Conservation (phyloP, 345 rosid genomes). For the Linum trigynum region DNA sequence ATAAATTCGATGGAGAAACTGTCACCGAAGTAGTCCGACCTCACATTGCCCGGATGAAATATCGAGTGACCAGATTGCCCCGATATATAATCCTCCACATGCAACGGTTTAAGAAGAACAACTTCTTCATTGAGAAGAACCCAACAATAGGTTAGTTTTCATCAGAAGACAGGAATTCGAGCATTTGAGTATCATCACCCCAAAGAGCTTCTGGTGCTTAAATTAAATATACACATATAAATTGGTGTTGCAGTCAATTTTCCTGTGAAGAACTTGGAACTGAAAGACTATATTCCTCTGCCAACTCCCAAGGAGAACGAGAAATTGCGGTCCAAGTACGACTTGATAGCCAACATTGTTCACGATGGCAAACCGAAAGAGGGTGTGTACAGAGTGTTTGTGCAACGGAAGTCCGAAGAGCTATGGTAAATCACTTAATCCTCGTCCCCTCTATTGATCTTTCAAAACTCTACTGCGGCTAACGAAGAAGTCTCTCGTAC, state of each 20-base stretch:
- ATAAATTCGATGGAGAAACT: too few species aligned
- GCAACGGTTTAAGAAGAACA: too few species aligned
- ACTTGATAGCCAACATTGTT: slow-evolving; percentile 81
- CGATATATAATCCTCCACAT: slow-evolving; percentile 71
- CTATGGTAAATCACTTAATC: slow-evolving; percentile 29
- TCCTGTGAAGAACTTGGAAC: too few species aligned
- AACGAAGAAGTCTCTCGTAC: slow-evolving; percentile 7
- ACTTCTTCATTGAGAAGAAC: too few species aligned
- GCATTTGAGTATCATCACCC: slow-evolving; percentile 42
- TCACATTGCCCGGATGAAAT: slow-evolving; percentile 69
- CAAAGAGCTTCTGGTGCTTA: too few species aligned
- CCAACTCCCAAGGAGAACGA: slow-evolving; percentile 54
- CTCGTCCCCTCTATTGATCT: neutral
- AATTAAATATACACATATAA: too few species aligned
- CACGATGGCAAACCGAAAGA: slow-evolving; percentile 96
- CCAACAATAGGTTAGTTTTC: slow-evolving; percentile 45
- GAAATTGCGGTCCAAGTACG: slow-evolving; percentile 63
- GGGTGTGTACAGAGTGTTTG: slow-evolving; percentile 86
- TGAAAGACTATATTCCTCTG: slow-evolving; percentile 11
- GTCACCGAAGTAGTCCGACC: slow-evolving; percentile 93
- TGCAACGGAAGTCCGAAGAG: slow-evolving; percentile 38
- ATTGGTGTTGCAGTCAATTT: slow-evolving; percentile 18
- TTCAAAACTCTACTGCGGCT: neutral
- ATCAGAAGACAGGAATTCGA: slow-evolving; percentile 81
- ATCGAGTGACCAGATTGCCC: slow-evolving; percentile 66